Conservation (phyloP, 2,329 filamentous ascomycete genomes). For the Tolypocladium guangdongense region DNA sequence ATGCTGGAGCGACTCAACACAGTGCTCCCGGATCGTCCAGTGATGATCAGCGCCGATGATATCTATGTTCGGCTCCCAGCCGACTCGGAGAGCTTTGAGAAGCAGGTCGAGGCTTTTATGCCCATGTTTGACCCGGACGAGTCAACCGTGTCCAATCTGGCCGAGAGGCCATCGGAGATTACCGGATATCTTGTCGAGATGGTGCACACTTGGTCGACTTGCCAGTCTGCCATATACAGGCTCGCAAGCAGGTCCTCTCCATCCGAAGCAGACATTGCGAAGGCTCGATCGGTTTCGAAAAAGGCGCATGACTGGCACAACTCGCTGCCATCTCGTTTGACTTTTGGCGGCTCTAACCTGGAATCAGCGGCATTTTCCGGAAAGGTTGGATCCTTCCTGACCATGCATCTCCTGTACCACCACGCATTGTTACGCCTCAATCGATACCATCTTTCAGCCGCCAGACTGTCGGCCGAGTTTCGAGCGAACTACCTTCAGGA, state of each 20-base stretch:
- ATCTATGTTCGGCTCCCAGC: conserved; percentile 58
- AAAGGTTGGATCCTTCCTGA: conserved; percentile 46
- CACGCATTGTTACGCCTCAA: conserved; percentile 54
- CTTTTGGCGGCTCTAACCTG: conserved; percentile 45
- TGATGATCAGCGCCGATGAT: conserved; percentile 50
- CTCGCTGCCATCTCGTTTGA: conserved; percentile 42
- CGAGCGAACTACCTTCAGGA: conserved; percentile 34
- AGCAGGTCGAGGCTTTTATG: conserved; percentile 42
- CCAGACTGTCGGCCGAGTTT: conserved; percentile 26
- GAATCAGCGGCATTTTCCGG: conserved; percentile 41
- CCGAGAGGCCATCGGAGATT: conserved; percentile 27
- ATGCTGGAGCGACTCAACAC: conserved; percentile 58
- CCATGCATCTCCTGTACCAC: conserved; percentile 57
- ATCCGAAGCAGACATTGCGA: conserved; percentile 15
- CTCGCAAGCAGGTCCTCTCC: conserved; percentile 17
- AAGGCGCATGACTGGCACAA: conserved; percentile 47
- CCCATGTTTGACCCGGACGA: conserved; percentile 49
- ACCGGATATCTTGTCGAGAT: conserved; percentile 54
- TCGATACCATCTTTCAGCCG: conserved; percentile 38
- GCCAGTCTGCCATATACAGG: conserved; percentile 46
- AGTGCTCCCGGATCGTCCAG: conserved; percentile 41
- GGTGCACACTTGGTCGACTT: conserved; percentile 53
- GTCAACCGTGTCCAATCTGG: conserved; percentile 9
- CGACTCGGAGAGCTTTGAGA: conserved; percentile 49
- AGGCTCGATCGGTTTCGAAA: conserved; percentile 34